Conservation (phyloP, 768 basidiomycete species). For the Terana coerulea region DNA sequence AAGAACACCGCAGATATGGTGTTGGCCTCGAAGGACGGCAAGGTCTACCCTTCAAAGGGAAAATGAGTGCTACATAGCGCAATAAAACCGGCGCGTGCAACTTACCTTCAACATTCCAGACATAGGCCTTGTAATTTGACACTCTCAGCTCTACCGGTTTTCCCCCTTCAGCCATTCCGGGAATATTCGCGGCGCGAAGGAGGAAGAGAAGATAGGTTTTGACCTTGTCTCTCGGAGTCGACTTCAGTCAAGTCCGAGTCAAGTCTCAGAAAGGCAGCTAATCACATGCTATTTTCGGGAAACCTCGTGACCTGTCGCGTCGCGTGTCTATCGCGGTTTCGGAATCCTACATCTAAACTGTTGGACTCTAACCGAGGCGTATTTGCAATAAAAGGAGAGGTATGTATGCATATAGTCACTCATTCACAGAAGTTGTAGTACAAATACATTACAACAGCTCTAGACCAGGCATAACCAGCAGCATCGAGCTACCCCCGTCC, state of each 20-base stretch:
- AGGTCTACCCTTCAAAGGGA: conserved; percentile 53
- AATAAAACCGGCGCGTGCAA: not conserved
- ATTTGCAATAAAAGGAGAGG: no score
- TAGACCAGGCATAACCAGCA: no score
- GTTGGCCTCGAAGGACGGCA: conserved; percentile 69
- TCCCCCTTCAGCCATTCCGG: conserved; percentile 2
- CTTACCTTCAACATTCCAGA: conserved; percentile 87
- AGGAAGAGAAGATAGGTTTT: not conserved
- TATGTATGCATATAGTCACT: no score
- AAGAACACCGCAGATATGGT: conserved; percentile 82
- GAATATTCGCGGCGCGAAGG: not conserved
- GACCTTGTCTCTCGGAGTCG: no score
- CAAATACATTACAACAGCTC: no score
- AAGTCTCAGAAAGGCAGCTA: not conserved
- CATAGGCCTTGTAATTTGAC: conserved; percentile 74
- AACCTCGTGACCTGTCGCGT: not conserved
- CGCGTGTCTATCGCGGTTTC: conserved; percentile 1
- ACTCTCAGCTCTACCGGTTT: conserved; percentile 51
- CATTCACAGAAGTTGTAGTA: no score
- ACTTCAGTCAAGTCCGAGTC: no score
- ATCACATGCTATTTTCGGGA: not conserved
- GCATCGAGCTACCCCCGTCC: no score
- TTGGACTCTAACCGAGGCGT: no score
- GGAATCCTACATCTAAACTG: conserved; percentile 7
- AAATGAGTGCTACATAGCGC: not conserved